phyloP scores from a whole-genome alignment of 768 basidiomycete species.

The Gloeostereum incarnatum region DNA sequence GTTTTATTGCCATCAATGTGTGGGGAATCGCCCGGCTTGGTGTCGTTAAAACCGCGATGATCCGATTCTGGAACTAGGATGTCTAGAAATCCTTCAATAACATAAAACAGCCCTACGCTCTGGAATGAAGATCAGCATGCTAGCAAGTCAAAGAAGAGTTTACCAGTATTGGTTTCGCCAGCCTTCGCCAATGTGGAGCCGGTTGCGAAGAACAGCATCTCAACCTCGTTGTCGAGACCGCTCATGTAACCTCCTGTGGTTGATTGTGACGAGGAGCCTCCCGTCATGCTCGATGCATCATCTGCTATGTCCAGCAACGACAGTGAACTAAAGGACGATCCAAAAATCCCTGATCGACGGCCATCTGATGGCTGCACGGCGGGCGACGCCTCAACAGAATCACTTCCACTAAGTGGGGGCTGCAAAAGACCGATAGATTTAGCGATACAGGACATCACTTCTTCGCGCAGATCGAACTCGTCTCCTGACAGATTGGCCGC shows the following conservation, averaged over 20 bases:
- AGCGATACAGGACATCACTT: slow-evolving; percentile 96
- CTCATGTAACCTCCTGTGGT: slow-evolving; percentile 51
- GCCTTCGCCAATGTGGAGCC: slow-evolving; percentile 82
- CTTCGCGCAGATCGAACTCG: slow-evolving; percentile 91
- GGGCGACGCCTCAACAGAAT: slow-evolving; percentile 62
- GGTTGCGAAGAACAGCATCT: slow-evolving; percentile 87
- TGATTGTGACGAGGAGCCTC: slow-evolving; percentile 40
- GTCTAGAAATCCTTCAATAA: slow-evolving; percentile 94
- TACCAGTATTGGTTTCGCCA: slow-evolving; percentile 83
- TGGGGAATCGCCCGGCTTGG: slow-evolving; percentile 4
- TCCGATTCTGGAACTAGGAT: slow-evolving; percentile 56
- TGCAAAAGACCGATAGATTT: slow-evolving; percentile 94
- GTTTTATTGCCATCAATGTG: slow-evolving; percentile 9
- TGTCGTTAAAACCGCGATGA: slow-evolving; percentile 10
- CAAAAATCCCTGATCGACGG: slow-evolving; percentile 28
- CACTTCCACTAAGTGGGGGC: slow-evolving; percentile 64
- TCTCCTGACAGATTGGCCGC: slow-evolving; percentile 31
- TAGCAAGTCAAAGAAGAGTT: slow-evolving; percentile 7
- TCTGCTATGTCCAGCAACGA: slow-evolving; percentile 66
- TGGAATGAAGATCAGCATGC: slow-evolving; percentile 13
- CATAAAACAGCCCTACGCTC: slow-evolving; percentile 90
- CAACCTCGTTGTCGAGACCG: slow-evolving; percentile 93
- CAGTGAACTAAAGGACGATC: slow-evolving; percentile 64
- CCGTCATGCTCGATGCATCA: slow-evolving; percentile 60
- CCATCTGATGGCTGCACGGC: slow-evolving; percentile 39